A percentile compares a stretch with the other conserved stretches of the same genome.
Evolutionary conservation across 2,329 filamentous ascomycete genomes (phyloP).

Genomic region (Albifimbria verrucaria): DNA sequence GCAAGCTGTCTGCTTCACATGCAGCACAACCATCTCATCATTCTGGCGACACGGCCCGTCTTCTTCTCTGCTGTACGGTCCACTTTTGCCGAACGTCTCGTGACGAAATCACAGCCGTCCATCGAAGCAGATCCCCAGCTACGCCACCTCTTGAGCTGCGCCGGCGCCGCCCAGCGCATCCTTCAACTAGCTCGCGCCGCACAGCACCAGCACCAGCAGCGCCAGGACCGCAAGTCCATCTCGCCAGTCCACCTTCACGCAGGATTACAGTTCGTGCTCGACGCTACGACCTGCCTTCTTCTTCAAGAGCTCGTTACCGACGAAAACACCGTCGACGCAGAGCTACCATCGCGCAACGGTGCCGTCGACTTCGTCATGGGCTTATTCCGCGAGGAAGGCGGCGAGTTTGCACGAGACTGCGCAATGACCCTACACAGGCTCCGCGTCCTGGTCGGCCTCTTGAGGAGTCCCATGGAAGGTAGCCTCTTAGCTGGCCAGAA

Average conservation of each 20-base stretch:
- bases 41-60: constrained; percentile 44
- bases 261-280: constrained; percentile 47
- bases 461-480: constrained; percentile 20
- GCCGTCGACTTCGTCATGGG: constrained; percentile 38
- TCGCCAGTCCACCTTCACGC: constrained; percentile 32
- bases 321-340: constrained; percentile 17
- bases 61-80: constrained; percentile 46
- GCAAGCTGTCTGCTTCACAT: constrained; percentile 45
- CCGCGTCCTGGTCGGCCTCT: constrained; percentile 28
- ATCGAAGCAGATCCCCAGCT: constrained; percentile 18
- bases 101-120: constrained; percentile 21
- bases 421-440: constrained; percentile 36
- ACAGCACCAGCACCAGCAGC: constrained; percentile 29
- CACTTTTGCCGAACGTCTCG: constrained; percentile 38
- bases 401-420: constrained; percentile 35
- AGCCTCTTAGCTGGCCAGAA: neutral
- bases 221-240: constrained; percentile 19
- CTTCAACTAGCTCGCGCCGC: constrained; percentile 41
- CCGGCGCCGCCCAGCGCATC: constrained; percentile 42
- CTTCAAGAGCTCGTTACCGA: constrained; percentile 40
- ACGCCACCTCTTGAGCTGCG: constrained; percentile 34
- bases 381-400: constrained; percentile 38
- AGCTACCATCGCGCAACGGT: constrained; percentile 15
- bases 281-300: constrained; percentile 45
- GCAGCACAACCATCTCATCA: constrained; percentile 47